Evolutionary conservation across 352 stramenopile genomes (phyloP).

Genomic region (Pythium pectinolyticum): DNA sequence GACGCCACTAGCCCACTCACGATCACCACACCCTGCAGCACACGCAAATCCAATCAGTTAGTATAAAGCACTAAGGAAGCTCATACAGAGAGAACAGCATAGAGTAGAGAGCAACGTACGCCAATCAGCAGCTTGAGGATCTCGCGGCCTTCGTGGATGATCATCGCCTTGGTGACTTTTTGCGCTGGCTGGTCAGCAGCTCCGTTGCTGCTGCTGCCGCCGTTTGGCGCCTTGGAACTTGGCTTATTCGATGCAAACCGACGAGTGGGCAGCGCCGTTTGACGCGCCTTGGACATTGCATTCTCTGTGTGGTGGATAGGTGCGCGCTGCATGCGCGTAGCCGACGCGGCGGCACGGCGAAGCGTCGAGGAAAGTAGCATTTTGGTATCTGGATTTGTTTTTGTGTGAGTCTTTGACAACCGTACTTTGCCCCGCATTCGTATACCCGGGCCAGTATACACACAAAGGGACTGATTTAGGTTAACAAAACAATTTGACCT

Average conservation of each 20-base stretch:
- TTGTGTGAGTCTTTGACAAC: no score
- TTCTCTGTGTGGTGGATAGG: background rate
- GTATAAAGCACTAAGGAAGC: no score
- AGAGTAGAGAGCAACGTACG: slow-evolving; percentile 26
- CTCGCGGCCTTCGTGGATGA: slow-evolving; percentile 56
- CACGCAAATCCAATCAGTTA: background rate
- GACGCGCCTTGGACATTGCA: background rate
- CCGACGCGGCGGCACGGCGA: slow-evolving; percentile 3
- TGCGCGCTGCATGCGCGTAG: background rate
- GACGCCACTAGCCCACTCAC: slow-evolving; percentile 46
- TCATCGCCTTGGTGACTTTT: slow-evolving; percentile 41
- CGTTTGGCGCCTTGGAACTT: background rate
- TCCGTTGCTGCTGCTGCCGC: background rate
- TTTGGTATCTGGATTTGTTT: no score
- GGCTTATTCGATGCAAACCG: slow-evolving; percentile 7
- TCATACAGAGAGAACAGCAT: no score
- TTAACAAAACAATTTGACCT: no score
- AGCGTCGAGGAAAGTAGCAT: background rate
- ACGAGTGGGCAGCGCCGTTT: background rate
- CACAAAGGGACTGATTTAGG: no score
- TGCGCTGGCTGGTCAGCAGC: slow-evolving; percentile 5
- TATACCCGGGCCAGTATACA: no score
- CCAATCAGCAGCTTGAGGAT: slow-evolving; percentile 65
- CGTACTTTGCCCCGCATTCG: no score
- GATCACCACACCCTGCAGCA: slow-evolving; percentile 38